Percentiles rank a stretch among this genome's conserved stretches.
Conservation (phyloP, 2,329 filamentous ascomycete species). For the Penicillium sp. region DNA sequence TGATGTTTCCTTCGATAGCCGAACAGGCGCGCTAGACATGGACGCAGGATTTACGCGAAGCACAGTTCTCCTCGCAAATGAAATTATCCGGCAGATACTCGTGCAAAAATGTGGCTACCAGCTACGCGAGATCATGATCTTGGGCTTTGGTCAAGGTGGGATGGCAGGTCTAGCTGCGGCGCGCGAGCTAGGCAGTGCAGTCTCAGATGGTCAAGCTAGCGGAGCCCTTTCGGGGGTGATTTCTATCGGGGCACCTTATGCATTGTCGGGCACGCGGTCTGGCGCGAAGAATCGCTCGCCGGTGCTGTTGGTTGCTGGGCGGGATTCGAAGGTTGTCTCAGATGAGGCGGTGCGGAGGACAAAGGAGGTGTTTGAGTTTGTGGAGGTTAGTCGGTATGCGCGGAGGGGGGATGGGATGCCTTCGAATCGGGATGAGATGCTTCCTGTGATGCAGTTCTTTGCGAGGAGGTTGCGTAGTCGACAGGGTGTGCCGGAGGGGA, state of each 20-base stretch:
- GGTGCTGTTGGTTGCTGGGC: conserved; percentile 50
- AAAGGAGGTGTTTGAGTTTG: conserved; percentile 69
- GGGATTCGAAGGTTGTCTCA: conserved; percentile 60
- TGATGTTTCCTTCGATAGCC: conserved; percentile 62
- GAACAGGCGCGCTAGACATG: conserved; percentile 61
- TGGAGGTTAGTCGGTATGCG: conserved; percentile 72
- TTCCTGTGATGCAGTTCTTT: conserved; percentile 84
- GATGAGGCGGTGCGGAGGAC: conserved; percentile 68
- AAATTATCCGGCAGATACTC: conserved; percentile 60
- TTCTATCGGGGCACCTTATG: conserved; percentile 51
- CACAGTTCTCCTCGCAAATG: conserved; percentile 54
- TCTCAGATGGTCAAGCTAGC: conserved; percentile 16
- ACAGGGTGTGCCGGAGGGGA: conserved; percentile 53
- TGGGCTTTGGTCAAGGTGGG: conserved; percentile 72
- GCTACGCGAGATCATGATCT: conserved; percentile 64
- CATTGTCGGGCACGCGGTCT: conserved; percentile 41
- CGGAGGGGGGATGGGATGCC: conserved; percentile 81
- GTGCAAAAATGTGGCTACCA: conserved; percentile 65
- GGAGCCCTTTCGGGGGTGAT: conserved; percentile 48
- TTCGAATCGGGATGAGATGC: conserved; percentile 79
- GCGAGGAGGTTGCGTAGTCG: conserved; percentile 51
- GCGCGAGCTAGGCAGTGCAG: conserved; percentile 45
- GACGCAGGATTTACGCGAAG: conserved; percentile 67
- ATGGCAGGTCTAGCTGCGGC: conserved; percentile 65
- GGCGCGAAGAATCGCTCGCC: conserved; percentile 48